These are phyloP conservation scores for Phylloporus gajari DNA, from an alignment of 1,284 basidiomycete genomes.

Conservation along the genomic window DNA sequence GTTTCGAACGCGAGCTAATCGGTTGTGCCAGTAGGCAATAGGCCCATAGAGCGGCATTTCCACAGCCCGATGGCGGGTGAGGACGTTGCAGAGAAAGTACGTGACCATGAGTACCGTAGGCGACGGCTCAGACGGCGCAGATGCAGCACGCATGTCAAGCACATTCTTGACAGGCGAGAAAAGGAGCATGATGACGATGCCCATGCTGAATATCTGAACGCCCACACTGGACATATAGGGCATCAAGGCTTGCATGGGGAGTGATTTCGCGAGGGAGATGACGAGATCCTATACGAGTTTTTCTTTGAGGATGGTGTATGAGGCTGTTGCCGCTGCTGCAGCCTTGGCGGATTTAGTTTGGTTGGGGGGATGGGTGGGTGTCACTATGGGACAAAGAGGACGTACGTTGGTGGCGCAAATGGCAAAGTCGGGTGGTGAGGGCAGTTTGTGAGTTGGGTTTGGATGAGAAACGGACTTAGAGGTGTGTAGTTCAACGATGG, in stretches of 20 bases:
- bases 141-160: slow-evolving; percentile 71
- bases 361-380: neutral
- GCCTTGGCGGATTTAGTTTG: slow-evolving; percentile 58
- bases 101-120: slow-evolving; percentile 61
- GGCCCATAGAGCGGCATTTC: slow-evolving; percentile 85
- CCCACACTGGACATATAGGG: slow-evolving; percentile 95
- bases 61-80: too few species aligned
- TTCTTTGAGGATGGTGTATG: slow-evolving; percentile 76
- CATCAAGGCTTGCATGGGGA: slow-evolving; percentile 97
- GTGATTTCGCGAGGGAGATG: slow-evolving; percentile 82
- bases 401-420: too few species aligned
- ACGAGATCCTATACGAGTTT: slow-evolving; percentile 90
- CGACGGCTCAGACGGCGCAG: too few species aligned
- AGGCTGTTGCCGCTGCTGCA: slow-evolving; percentile 50
- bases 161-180: slow-evolving; percentile 84
- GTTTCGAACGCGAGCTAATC: slow-evolving; percentile 95
- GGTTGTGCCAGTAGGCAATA: slow-evolving; percentile 86
- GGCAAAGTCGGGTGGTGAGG: slow-evolving; percentile 73
- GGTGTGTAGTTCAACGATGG: too few species aligned
- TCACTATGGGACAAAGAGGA: too few species aligned
- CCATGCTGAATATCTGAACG: slow-evolving; percentile 93
- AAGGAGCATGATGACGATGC: slow-evolving; percentile 91
- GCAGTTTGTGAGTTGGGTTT: slow-evolving; percentile 55
- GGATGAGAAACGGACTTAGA: too few species aligned
- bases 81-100: slow-evolving; percentile 75